Evolutionary conservation across 345 rosid genomes (phyloP), one percentile per base, ranked within the genome.

Genomic region (Anastatica hierochuntica): DNA sequence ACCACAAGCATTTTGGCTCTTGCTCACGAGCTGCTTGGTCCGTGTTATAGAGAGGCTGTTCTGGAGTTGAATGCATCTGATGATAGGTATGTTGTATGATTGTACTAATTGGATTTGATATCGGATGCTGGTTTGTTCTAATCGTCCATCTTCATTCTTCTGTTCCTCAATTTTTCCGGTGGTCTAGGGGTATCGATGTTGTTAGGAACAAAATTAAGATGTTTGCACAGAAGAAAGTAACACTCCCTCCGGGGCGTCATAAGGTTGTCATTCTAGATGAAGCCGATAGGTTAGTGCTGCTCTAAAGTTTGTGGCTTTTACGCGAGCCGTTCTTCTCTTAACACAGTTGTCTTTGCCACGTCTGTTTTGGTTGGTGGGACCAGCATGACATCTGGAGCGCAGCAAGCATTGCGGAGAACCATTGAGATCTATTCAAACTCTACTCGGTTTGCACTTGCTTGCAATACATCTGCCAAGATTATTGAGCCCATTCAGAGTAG

Each of bases 401-500:
- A 88, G 53, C 98, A 92, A 79, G 97, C 97, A 5, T 70, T 92
- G 67, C 83, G 97, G 83, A 76, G 95, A 34, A 88, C 97, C 11
- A 92, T 92, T 82, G 98, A 92, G 74, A 88, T 88, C 58, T 85
- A 85, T 61, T 88, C 98, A 47, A 85, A 80, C 58, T 76, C 98
- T 9, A 92, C 97, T 2, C 88, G 97, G 24, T 92, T 92, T 78
- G 95, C 98, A 49, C 97, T 92, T 56, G 98, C 98, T 15, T 88
- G 98, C 68, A 92, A 88, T 54, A 75, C 79, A 1, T 85, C 94
- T 18, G 77, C 95, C 20, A 92, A 88, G 75, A 74, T 88, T 48
- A 92, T 88, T 43, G 98, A 88, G 72, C 95, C 98, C 29, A 92
- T 92, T 71, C 98, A 92, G 82, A 92, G 98, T 69, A 76, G 98